Percentiles rank a stretch among this genome's conserved stretches.
These are phyloP conservation scores for Arabidopsis hybrid DNA, from an alignment of 441 rosid species.

Conservation along the genomic window DNA sequence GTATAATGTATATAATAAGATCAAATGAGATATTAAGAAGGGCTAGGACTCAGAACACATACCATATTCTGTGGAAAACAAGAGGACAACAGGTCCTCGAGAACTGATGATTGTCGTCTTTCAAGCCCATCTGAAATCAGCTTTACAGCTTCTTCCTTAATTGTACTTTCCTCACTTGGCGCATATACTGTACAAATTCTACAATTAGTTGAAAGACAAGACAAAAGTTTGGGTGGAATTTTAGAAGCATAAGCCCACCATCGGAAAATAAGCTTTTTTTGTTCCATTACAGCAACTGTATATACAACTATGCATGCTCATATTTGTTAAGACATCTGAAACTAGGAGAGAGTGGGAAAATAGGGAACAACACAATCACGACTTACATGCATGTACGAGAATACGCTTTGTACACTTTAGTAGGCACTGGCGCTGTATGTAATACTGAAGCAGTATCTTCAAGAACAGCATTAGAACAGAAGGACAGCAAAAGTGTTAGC, in stretches of 20 bases:
- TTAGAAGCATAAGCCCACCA: neutral
- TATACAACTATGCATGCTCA: constrained; percentile 12
- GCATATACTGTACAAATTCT: constrained; percentile 62
- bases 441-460: constrained; percentile 87
- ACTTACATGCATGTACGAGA: constrained; percentile 87
- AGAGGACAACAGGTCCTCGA: constrained; percentile 66
- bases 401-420: constrained; percentile 89
- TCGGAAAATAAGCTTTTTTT: neutral
- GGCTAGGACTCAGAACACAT: constrained; percentile 34
- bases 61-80: constrained; percentile 81
- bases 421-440: constrained; percentile 94
- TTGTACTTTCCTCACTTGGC: constrained; percentile 51
- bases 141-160: constrained; percentile 51
- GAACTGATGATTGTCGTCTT: constrained; percentile 61
- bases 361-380: constrained; percentile 17
- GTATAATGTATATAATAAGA: constrained; percentile 10
- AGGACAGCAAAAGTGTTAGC: constrained; percentile 35
- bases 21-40: constrained; percentile 1
- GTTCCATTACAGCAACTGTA: constrained; percentile 7
- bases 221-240: neutral
- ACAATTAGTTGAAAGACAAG: constrained; percentile 16
- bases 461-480: constrained; percentile 38
- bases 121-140: constrained; percentile 91
- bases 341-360: constrained; percentile 9
- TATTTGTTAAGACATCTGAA: neutral